Conservation (phyloP, 257 asterid genomes). For the Solanum bukasovii region DNA sequence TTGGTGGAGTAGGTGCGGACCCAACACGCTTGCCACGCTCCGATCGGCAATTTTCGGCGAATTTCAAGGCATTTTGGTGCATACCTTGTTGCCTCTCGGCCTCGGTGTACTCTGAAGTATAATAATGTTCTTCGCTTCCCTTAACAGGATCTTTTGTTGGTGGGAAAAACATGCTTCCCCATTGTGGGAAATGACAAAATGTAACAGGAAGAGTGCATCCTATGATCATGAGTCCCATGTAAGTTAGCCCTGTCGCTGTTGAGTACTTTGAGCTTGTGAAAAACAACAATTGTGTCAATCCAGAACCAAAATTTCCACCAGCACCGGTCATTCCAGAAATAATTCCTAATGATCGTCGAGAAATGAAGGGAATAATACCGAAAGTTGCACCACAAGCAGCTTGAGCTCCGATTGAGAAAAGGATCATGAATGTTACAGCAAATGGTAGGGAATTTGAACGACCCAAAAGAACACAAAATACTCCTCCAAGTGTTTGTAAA, state of each 20-base stretch:
- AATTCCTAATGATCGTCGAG: constrained; percentile 35
- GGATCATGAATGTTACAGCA: constrained; percentile 42
- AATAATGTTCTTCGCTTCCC: constrained; percentile 27
- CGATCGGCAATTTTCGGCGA: constrained; percentile 47
- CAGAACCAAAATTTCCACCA: constrained; percentile 36
- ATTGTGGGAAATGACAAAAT: constrained; percentile 36
- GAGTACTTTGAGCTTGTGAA: constrained; percentile 18
- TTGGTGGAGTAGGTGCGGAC: constrained; percentile 24
- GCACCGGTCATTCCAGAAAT: constrained; percentile 37
- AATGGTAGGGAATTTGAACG: constrained; percentile 23
- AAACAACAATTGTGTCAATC: constrained; percentile 29
- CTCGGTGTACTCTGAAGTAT: constrained; percentile 18
- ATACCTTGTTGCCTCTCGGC: constrained; percentile 33
- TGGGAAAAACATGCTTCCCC: constrained; percentile 43
- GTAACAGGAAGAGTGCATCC: constrained; percentile 35
- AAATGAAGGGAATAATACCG: constrained; percentile 35
- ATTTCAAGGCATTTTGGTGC: constrained; percentile 45
- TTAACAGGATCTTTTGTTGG: constrained; percentile 9
- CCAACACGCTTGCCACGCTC: constrained; percentile 48
- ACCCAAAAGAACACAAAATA: constrained; percentile 41
- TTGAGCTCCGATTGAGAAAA: constrained; percentile 47
- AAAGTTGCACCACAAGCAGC: constrained; percentile 44
- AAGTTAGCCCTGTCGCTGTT: constrained; percentile 22
- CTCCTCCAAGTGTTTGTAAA: constrained; percentile 48
- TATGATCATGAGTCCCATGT: constrained; percentile 44